Evolutionary conservation across 768 basidiomycete genomes (phyloP).

Genomic region (Tricholoma bakamatsutake): DNA sequence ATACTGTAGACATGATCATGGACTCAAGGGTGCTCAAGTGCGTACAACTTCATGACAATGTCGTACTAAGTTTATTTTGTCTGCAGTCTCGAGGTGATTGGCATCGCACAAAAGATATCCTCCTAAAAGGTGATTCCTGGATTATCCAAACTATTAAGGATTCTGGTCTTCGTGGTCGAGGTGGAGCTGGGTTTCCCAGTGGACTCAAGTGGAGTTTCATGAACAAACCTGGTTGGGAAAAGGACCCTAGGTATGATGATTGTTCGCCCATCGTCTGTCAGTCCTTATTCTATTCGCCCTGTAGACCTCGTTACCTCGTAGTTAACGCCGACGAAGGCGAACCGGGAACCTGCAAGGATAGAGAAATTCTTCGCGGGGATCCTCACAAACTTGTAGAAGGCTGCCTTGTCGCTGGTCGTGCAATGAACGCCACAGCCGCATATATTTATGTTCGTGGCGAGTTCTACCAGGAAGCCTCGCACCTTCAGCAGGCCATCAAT

Average conservation of each 20-base stretch:
- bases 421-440: constrained; percentile 97
- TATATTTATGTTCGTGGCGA: constrained; percentile 99
- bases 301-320: constrained; percentile 89
- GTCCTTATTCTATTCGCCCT: background rate
- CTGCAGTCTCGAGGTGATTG: constrained; percentile 90
- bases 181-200: constrained; percentile 95
- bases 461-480: constrained; percentile 92
- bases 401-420: constrained; percentile 93
- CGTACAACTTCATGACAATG: constrained; percentile 16
- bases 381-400: constrained; percentile 98
- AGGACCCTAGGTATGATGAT: constrained; percentile 67
- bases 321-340: constrained; percentile 99
- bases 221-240: constrained; percentile 99
- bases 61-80: background rate
- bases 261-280: background rate
- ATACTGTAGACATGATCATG: constrained; percentile 84
- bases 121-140: constrained; percentile 94
- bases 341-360: constrained; percentile 98
- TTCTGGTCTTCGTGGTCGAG: constrained; percentile 91
- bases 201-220: constrained; percentile 98
- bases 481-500: constrained; percentile 91
- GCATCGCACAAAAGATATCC: constrained; percentile 96
- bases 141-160: constrained; percentile 96
- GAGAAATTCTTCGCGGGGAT: constrained; percentile 96
- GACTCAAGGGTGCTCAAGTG: constrained; percentile 89